A percentile compares a stretch with the other conserved stretches of the same genome.
phyloP scores from a whole-genome alignment of 148 eudicot species.

The Vaccinium corymbosum region DNA sequence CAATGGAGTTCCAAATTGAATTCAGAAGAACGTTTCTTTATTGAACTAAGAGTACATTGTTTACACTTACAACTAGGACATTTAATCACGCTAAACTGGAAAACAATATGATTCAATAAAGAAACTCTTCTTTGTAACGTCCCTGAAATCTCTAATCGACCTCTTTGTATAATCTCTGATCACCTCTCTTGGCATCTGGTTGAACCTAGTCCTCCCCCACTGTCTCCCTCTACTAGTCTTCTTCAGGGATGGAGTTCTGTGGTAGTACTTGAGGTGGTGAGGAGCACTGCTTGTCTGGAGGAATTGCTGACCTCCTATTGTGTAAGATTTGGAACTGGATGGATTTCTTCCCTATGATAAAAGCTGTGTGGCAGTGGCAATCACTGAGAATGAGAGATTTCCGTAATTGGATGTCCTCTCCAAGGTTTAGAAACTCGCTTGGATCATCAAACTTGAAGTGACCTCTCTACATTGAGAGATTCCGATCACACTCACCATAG shows the following conservation, averaged over 20 bases:
- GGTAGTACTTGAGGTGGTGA: too few species aligned
- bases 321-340: too few species aligned
- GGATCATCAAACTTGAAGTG: background rate
- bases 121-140: too few species aligned
- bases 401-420: background rate
- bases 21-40: background rate
- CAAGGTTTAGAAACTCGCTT: background rate
- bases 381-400: background rate
- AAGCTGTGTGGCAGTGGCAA: too few species aligned
- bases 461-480: background rate
- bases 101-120: background rate
- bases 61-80: background rate
- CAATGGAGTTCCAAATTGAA: background rate
- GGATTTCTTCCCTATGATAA: too few species aligned
- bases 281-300: too few species aligned
- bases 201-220: background rate
- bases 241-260: too few species aligned
- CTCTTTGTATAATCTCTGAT: too few species aligned
- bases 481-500: background rate
- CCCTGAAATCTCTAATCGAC: too few species aligned
- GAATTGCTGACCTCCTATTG: too few species aligned
- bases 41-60: background rate
- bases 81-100: background rate
- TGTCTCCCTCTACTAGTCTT: too few species aligned
- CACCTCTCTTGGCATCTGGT: background rate